Base-by-base conservation (phyloP, 129 eudicot species). In the Chrysanthemum seticuspe region DNA sequence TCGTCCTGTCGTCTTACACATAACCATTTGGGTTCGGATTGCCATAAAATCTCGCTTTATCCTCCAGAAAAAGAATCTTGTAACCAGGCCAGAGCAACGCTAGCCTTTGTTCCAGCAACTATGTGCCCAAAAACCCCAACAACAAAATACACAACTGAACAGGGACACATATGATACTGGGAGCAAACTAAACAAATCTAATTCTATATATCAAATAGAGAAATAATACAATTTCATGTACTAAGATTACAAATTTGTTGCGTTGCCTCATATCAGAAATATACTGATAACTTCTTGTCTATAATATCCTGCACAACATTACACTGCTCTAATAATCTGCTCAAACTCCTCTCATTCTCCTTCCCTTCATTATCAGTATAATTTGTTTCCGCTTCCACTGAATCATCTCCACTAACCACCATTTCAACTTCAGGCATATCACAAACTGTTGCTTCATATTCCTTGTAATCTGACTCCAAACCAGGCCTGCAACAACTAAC, bases 281-380 rank as follows among this genome's bases (percentile, higher is more conserved):
- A 90, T 55, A 86, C 10, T 0, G 96, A 85, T 77, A 90, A 72
- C 85, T 90, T 90, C 12, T 85, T 70, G 40, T 83, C 89, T 25
- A 86, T 95, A 74, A 72, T 60, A 68, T 86, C 83, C 65, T 90
- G 99, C 83, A 86, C 67, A 66, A 85, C 71, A 61, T 76, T 80
- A 82, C 96, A 95, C 82, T 82, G 78, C 51, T 88, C 85, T 68
- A 90, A 71, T 85, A 90, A 74, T 60, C 83, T 67, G 68, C 87
- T 84, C 71, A 95, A 77, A 76, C 81, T 63, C 44, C 44, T 50
- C 54, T 70, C 81, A 15, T 64, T 59, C 50, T 25, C 66, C 6
- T 40, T 13, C 44, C 52, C 15, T 62, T 31, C 48, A 6, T n/a
- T 65, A 47, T 21, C 59, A 40, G 13, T 13, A 50, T 67, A 68